Evolutionary conservation across 352 stramenopile genomes (phyloP).

Genomic region (Phytophthora megakarya): DNA sequence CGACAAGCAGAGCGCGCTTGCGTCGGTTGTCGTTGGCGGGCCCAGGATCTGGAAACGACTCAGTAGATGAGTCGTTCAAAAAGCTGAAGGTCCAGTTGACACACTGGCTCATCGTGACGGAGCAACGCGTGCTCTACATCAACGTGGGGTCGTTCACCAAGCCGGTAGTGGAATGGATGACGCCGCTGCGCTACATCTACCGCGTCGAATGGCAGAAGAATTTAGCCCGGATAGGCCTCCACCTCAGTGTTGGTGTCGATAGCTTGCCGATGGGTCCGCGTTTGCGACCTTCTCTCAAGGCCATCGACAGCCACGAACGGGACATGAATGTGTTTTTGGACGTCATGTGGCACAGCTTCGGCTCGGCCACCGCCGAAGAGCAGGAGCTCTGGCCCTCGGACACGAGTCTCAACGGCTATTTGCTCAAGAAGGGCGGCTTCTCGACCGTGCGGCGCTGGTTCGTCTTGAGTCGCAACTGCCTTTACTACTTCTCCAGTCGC

Average conservation of each 20-base stretch:
- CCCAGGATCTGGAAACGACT: slow-evolving; percentile 22
- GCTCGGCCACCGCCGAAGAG: slow-evolving; percentile 77
- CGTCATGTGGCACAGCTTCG: slow-evolving; percentile 90
- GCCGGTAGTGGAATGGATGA: slow-evolving; percentile 89
- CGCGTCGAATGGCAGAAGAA: slow-evolving; percentile 75
- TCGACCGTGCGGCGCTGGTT: slow-evolving; percentile 86
- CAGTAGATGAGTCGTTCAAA: slow-evolving; percentile 36
- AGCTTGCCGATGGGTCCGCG: slow-evolving; percentile 83
- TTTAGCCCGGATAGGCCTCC: slow-evolving; percentile 58
- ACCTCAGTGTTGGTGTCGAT: slow-evolving; percentile 86
- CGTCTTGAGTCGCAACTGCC: slow-evolving; percentile 85
- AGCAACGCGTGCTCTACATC: slow-evolving; percentile 86
- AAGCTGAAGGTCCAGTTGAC: slow-evolving; percentile 74
- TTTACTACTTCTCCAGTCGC: slow-evolving; percentile 87
- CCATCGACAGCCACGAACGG: slow-evolving; percentile 74
- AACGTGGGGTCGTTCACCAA: slow-evolving; percentile 80
- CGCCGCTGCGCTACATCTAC: slow-evolving; percentile 87
- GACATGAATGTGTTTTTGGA: slow-evolving; percentile 89
- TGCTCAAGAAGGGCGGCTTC: slow-evolving; percentile 86
- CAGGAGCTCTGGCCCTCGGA: slow-evolving; percentile 90
- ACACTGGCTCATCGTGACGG: slow-evolving; percentile 90
- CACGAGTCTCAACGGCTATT: slow-evolving; percentile 84
- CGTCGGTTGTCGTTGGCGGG: slow-evolving; percentile 29
- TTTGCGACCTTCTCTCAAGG: slow-evolving; percentile 67
- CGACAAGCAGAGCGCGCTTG: slow-evolving; percentile 34